Base-by-base conservation (phyloP, 345 rosid genomes). In the Gossypium anomalum region DNA sequence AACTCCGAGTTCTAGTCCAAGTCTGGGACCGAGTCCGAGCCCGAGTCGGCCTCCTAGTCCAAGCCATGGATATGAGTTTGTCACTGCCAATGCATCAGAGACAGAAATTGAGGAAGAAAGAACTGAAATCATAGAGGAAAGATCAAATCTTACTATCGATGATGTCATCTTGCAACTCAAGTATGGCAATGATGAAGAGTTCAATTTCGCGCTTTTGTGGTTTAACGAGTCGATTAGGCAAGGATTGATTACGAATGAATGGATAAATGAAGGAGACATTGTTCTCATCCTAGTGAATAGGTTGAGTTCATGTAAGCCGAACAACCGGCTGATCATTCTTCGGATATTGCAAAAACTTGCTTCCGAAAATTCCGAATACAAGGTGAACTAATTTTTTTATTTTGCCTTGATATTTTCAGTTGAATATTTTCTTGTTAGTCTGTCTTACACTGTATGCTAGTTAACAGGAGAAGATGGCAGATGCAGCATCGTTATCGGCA, bases 391-490 rank as follows among this genome's bases (percentile, higher is more conserved):
- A 22, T n/a, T 22, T 4, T 22, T 61, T 15, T 12, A 43, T 17
- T 62, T 34, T 17, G 34, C 47, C 14, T 43, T 16, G 16, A 20
- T 67, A 41, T 45, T 48, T 65, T 15, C 47, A 61, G 38, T 58
- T n/a, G 49, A 17, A 67, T 20, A 13, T 70, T 43, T 9, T 55
- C 52, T 63, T 75, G 66, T 65, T 67, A 53, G 81, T 75, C 22
- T 53, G 41, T 80, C 83, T 85, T 61, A 81, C 74, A 17, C 47
- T 44, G 23, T 72, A 2, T 45, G 2, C 45, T 77, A 64, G 68
- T 72, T 76, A 82, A 67, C 92, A 90, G 95, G 92, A 87, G 77
- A 85, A 87, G 76, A 81, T 90, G 92, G 83, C 83, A 1, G 89
- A 90, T 79, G 82, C 63, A 22, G 82, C 64, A 66, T 86, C 57